phyloP scores from a whole-genome alignment of 108 stramenopile genomes.

The Stephanodiscus triporus region DNA sequence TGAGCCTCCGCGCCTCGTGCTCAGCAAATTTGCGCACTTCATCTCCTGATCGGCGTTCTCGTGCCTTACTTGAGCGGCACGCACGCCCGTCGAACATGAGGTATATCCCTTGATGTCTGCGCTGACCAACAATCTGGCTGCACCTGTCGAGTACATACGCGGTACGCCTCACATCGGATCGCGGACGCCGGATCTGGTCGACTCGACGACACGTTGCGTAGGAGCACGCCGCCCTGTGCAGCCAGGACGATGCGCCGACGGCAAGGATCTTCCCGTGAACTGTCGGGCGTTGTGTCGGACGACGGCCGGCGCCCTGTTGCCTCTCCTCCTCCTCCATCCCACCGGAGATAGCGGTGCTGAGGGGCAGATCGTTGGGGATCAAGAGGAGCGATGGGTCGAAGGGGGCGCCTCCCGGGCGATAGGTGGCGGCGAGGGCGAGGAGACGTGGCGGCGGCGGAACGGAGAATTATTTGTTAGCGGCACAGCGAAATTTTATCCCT shows the following conservation, averaged over 20 bases:
- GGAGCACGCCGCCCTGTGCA: constrained; percentile 84
- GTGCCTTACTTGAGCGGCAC: constrained; percentile 81
- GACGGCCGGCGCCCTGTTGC: constrained; percentile 15
- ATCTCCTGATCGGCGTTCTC: constrained; percentile 68
- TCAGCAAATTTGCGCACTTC: constrained; percentile 56
- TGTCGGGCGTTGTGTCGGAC: constrained; percentile 64
- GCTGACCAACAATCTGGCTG: constrained; percentile 55
- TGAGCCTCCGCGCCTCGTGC: constrained; percentile 65
- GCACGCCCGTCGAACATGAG: constrained; percentile 86
- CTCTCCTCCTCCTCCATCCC: too few relatives aligned
- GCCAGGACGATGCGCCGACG: constrained; percentile 84
- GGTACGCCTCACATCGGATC: constrained; percentile 51
- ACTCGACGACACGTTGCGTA: constrained; percentile 77
- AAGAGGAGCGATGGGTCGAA: too few relatives aligned
- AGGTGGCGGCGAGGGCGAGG: too few relatives aligned
- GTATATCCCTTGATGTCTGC: constrained; percentile 60
- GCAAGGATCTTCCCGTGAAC: constrained; percentile 66
- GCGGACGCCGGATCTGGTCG: constrained; percentile 44
- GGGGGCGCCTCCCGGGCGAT: too few relatives aligned
- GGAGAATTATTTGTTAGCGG: too few relatives aligned
- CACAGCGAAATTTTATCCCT: too few relatives aligned
- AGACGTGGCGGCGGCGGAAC: too few relatives aligned
- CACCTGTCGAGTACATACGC: constrained; percentile 71
- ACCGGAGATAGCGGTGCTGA: too few relatives aligned
- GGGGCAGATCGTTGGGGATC: too few relatives aligned